A percentile compares a stretch with the other conserved stretches of the same genome.
phyloP scores from a whole-genome alignment of 768 basidiomycete genomes.

The Lentinula boryana region DNA sequence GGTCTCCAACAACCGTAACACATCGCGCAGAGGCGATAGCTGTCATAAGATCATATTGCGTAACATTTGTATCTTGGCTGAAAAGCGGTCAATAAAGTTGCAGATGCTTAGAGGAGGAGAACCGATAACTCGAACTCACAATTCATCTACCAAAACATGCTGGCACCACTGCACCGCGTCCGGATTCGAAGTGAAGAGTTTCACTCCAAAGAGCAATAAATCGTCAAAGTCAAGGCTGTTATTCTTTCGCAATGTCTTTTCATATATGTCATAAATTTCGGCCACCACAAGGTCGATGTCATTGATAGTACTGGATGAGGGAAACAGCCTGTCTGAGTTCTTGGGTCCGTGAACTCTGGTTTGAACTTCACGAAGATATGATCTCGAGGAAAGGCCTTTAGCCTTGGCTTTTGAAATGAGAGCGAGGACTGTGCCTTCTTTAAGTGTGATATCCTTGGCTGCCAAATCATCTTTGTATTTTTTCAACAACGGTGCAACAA shows the following conservation, averaged over 20 bases:
- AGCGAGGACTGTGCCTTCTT: conserved; percentile 47
- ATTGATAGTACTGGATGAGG: conserved; percentile 6
- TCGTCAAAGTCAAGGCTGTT: conserved; percentile 90
- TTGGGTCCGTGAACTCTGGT: conserved; percentile 14
- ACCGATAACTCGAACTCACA: conserved; percentile 39
- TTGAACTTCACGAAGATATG: conserved; percentile 22
- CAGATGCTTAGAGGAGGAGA: not conserved
- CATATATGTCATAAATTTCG: conserved; percentile 61
- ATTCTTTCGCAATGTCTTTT: conserved; percentile 46
- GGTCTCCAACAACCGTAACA: conserved; percentile 83
- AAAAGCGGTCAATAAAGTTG: not conserved
- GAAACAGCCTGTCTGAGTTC: conserved; percentile 4
- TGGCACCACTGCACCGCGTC: conserved; percentile 51
- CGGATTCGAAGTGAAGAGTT: conserved; percentile 48
- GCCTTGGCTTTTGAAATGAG: conserved; percentile 75
- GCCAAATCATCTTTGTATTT: conserved; percentile 41
- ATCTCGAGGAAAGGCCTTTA: conserved; percentile 50
- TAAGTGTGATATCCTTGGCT: conserved; percentile 42
- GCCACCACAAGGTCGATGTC: conserved; percentile 36
- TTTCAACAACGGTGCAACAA: conserved; percentile 55
- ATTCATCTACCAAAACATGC: conserved; percentile 78
- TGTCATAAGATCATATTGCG: conserved; percentile 78
- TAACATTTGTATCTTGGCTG: conserved; percentile 76
- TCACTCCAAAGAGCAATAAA: conserved; percentile 65
- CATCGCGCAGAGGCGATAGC: conserved; percentile 51